Evolutionary conservation across 1,284 basidiomycete genomes (phyloP).

Genomic region (Ceratobasidium sp.): DNA sequence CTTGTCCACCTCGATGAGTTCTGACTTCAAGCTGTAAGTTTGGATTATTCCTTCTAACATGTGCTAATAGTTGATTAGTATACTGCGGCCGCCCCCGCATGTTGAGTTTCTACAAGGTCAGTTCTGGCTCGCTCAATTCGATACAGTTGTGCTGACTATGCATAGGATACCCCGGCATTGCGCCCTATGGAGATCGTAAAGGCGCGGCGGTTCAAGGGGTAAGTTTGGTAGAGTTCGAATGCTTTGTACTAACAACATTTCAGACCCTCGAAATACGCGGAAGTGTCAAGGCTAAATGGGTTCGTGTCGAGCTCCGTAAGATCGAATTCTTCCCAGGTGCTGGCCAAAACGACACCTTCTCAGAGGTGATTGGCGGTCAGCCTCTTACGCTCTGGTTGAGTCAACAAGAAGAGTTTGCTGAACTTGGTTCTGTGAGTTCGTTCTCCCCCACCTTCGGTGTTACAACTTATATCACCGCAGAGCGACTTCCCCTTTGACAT

Average conservation of each 20-base stretch:
- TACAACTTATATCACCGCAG: constrained; percentile 54
- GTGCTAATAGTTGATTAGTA: constrained; percentile 60
- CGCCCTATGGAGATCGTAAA: constrained; percentile 76
- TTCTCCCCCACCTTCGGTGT: constrained; percentile 13
- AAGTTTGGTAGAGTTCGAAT: constrained; percentile 57
- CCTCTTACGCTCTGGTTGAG: constrained; percentile 79
- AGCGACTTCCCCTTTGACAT: constrained; percentile 86
- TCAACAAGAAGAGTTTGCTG: constrained; percentile 74
- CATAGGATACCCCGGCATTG: constrained; percentile 84
- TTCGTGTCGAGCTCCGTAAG: constrained; percentile 88
- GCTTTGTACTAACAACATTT: constrained; percentile 26
- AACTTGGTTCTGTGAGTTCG: constrained; percentile 72
- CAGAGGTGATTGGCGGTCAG: constrained; percentile 78
- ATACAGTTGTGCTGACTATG: constrained; percentile 42
- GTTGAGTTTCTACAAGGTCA: constrained; percentile 85
- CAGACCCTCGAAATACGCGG: constrained; percentile 64
- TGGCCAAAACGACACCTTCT: constrained; percentile 75
- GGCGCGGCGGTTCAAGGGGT: constrained; percentile 86
- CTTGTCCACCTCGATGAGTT: constrained; percentile 34
- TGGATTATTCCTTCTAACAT: not conserved
- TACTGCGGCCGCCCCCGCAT: constrained; percentile 82
- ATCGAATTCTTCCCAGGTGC: constrained; percentile 84
- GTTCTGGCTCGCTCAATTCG: constrained; percentile 48
- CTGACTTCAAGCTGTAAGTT: constrained; percentile 39
- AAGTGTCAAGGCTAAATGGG: constrained; percentile 90